phyloP scores from a whole-genome alignment of 2,329 filamentous ascomycete species.

The Scytalidium sp. region DNA sequence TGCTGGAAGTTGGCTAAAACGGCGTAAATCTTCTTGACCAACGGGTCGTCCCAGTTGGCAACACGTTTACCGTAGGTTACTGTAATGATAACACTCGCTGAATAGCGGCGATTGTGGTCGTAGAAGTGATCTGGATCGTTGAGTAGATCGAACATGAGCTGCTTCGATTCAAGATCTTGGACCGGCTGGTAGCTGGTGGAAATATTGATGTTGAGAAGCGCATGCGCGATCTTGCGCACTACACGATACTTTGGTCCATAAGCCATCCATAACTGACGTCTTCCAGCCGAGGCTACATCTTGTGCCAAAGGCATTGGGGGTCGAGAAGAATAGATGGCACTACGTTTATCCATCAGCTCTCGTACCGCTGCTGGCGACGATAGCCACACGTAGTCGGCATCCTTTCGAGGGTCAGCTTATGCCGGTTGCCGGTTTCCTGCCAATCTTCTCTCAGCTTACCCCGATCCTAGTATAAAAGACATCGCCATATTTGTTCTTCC shows the following conservation, averaged over 20 bases:
- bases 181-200: conserved; percentile 23
- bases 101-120: conserved; percentile 37
- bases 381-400: conserved; percentile 37
- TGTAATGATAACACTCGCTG: conserved; percentile 38
- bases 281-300: conserved; percentile 25
- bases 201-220: conserved; percentile 22
- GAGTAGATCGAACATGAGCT: conserved; percentile 32
- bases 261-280: conserved; percentile 23
- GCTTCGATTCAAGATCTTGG: conserved; percentile 30
- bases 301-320: conserved; percentile 34
- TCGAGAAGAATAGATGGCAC: conserved; percentile 31
- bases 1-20: conserved; percentile 32
- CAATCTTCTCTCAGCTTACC: background rate
- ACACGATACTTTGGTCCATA: conserved; percentile 24
- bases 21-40: conserved; percentile 30
- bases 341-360: conserved; percentile 21
- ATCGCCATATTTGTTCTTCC: conserved; percentile 33
- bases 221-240: conserved; percentile 25
- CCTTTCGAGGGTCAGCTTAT: conserved; percentile 4
- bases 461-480: conserved; percentile 38
- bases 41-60: conserved; percentile 30
- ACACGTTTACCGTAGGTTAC: conserved; percentile 37
- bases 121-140: conserved; percentile 33
- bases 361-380: conserved; percentile 22
- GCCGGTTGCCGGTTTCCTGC: too few relatives aligned